These are phyloP conservation scores for Candida glucosophila DNA, from an alignment of 1,139 yeast species.

Conservation along the genomic window DNA sequence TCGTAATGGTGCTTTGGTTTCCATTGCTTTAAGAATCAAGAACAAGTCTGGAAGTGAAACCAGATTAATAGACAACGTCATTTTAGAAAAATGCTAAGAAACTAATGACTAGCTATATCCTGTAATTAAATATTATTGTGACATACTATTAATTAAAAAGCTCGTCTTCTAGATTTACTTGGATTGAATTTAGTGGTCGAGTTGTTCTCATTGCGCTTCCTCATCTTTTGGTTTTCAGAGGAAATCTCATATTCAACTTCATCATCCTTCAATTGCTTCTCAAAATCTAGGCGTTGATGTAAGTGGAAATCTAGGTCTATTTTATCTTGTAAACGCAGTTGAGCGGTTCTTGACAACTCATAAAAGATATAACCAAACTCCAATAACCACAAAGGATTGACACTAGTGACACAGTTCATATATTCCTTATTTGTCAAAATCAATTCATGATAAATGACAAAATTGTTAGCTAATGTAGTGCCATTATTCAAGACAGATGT, in stretches of 20 bases:
- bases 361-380: slow-evolving; percentile 70
- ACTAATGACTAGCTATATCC: background rate
- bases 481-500: slow-evolving; percentile 75
- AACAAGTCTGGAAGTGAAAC: slow-evolving; percentile 25
- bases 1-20: slow-evolving; percentile 49
- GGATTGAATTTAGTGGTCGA: slow-evolving; percentile 2
- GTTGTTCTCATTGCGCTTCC: too few species aligned
- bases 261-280: slow-evolving; percentile 13
- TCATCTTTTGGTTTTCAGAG: too few species aligned
- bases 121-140: too few species aligned
- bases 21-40: slow-evolving; percentile 63
- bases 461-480: slow-evolving; percentile 63
- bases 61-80: slow-evolving; percentile 54
- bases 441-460: slow-evolving; percentile 63
- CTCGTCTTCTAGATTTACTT: slow-evolving; percentile 5
- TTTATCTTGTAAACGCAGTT: too few species aligned
- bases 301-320: too few species aligned
- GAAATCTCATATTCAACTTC: too few species aligned
- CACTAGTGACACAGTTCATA: slow-evolving; percentile 62
- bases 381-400: slow-evolving; percentile 60
- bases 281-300: slow-evolving; percentile 14
- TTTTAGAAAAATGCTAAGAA: slow-evolving; percentile 7
- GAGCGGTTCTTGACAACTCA: slow-evolving; percentile 32
- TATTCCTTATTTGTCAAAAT: slow-evolving; percentile 59
- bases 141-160: too few species aligned